Percentiles rank a stretch among this genome's conserved stretches.
These are phyloP conservation scores for Chalciporus piperatoides DNA, from an alignment of 1,284 basidiomycete species.

Conservation along the genomic window DNA sequence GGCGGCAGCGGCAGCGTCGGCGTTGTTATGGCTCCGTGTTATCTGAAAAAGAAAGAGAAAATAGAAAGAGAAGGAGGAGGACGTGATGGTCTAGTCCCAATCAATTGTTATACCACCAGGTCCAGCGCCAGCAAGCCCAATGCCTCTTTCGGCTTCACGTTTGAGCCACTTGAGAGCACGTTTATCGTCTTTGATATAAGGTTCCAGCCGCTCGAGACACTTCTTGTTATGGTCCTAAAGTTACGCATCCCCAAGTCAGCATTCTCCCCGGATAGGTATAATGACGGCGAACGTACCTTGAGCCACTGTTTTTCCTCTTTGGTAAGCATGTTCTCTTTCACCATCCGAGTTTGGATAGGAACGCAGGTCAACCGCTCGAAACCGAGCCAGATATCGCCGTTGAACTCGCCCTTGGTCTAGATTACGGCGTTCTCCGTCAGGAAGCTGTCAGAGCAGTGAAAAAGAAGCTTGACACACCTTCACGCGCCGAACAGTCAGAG, in stretches of 20 bases:
- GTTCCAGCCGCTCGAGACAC: slow-evolving; percentile 69
- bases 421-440: slow-evolving; percentile 10
- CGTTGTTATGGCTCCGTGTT: not conserved
- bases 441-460: slow-evolving; percentile 2
- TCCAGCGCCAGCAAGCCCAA: slow-evolving; percentile 56
- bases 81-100: slow-evolving; percentile 52
- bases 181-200: slow-evolving; percentile 74
- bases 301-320: slow-evolving; percentile 89
- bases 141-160: slow-evolving; percentile 67
- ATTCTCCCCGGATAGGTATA: not conserved
- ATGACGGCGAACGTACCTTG: slow-evolving; percentile 49
- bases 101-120: slow-evolving; percentile 70
- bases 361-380: slow-evolving; percentile 90
- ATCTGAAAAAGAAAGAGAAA: slow-evolving; percentile 6
- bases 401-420: slow-evolving; percentile 70
- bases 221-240: slow-evolving; percentile 77
- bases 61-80: not conserved
- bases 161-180: slow-evolving; percentile 80
- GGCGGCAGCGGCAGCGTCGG: not conserved
- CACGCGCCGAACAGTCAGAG: slow-evolving; percentile 66
- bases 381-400: slow-evolving; percentile 73
- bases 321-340: slow-evolving; percentile 80
- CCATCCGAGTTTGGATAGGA: slow-evolving; percentile 90
- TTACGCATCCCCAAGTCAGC: slow-evolving; percentile 5
- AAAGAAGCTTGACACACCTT: slow-evolving; percentile 45